These are phyloP conservation scores for Pyrrhoderma lamaoense DNA, from an alignment of 1,284 basidiomycete genomes.

Conservation along the genomic window DNA sequence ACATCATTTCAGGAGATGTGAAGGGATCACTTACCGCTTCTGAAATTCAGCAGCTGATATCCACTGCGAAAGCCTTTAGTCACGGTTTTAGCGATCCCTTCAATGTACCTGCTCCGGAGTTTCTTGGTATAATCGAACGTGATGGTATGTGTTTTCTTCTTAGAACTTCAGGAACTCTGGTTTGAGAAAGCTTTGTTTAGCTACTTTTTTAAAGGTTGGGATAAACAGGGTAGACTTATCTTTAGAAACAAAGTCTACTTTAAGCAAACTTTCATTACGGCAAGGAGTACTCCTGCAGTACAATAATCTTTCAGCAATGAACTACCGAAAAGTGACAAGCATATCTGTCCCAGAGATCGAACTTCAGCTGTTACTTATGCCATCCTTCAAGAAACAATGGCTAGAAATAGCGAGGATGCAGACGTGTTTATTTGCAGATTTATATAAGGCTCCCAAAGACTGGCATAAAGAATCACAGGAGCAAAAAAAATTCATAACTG, in stretches of 20 bases:
- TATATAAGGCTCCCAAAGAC: slow-evolving; percentile 57
- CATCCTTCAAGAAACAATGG: slow-evolving; percentile 46
- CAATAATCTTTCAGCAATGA: slow-evolving; percentile 66
- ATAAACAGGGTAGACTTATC: slow-evolving; percentile 47
- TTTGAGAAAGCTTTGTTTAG: slow-evolving; percentile 28
- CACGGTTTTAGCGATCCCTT: slow-evolving; percentile 67
- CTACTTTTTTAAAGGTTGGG: slow-evolving; percentile 66
- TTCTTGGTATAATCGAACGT: slow-evolving; percentile 55
- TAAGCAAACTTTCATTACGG: slow-evolving; percentile 50
- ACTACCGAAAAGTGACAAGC: slow-evolving; percentile 53
- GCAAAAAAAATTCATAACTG: slow-evolving; percentile 63
- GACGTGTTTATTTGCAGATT: slow-evolving; percentile 56
- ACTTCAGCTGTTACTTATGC: slow-evolving; percentile 40
- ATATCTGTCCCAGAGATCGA: slow-evolving; percentile 44
- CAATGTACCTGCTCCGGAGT: slow-evolving; percentile 75
- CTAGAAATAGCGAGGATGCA: slow-evolving; percentile 54
- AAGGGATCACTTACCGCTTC: slow-evolving; percentile 51
- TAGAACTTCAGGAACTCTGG: background rate
- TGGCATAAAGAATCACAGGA: slow-evolving; percentile 44
- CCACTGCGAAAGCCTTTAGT: slow-evolving; percentile 52
- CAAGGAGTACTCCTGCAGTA: slow-evolving; percentile 57
- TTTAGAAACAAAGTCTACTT: slow-evolving; percentile 45
- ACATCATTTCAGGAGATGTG: slow-evolving; percentile 60
- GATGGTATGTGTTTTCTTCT: slow-evolving; percentile 46
- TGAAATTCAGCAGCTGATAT: slow-evolving; percentile 46